A percentile compares a stretch with the other conserved stretches of the same genome.
Evolutionary conservation across 345 rosid species (phyloP).

Genomic region (Populus simonii): DNA sequence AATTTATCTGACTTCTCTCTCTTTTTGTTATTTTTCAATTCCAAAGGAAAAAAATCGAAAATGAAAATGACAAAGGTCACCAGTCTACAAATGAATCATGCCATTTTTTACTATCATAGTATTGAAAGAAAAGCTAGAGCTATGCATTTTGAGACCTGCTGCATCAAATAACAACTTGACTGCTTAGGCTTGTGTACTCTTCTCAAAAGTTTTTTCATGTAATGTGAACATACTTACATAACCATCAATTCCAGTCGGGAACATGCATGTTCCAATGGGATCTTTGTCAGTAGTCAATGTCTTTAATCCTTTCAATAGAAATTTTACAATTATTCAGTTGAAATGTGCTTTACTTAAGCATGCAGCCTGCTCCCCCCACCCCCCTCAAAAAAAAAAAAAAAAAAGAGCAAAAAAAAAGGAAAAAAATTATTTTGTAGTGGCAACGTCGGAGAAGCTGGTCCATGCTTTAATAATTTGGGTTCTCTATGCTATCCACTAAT

Average conservation of each 20-base stretch:
- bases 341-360: not conserved
- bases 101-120: not conserved
- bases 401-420: no score
- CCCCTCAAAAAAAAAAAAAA: no score
- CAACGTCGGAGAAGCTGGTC: not conserved
- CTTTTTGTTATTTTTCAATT: not conserved
- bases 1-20: not conserved
- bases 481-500: not conserved
- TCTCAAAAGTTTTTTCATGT: not conserved
- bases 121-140: not conserved
- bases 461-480: not conserved
- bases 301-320: not conserved
- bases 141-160: not conserved
- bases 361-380: not conserved
- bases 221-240: not conserved
- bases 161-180: not conserved
- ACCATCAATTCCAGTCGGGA: not conserved
- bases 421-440: not conserved
- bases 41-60: not conserved
- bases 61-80: not conserved
- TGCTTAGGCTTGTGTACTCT: not conserved
- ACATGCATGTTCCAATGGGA: not conserved
- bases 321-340: not conserved
- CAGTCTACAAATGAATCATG: not conserved
- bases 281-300: not conserved